These are phyloP conservation scores for Sclerotinia minor DNA, from an alignment of 2,329 filamentous ascomycete genomes.

Conservation along the genomic window DNA sequence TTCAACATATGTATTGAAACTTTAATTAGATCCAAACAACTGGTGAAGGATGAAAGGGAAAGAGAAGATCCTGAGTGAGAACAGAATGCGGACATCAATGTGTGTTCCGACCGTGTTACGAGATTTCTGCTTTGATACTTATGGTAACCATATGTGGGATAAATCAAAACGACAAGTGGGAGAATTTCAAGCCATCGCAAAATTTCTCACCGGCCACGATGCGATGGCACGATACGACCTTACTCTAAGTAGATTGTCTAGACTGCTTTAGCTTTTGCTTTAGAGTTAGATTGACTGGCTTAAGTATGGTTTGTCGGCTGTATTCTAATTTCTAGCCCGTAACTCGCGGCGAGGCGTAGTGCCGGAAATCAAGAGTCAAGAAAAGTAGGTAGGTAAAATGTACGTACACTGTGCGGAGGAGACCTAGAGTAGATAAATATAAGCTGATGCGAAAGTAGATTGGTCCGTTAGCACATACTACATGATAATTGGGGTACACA, in stretches of 20 bases:
- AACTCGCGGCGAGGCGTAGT: not conserved
- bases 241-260: not conserved
- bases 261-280: not conserved
- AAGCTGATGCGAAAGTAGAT: constrained; percentile 1
- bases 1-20: not conserved
- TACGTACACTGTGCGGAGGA: not conserved
- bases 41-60: not conserved
- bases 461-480: not conserved
- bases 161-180: constrained; percentile 9
- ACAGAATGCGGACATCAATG: not conserved
- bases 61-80: not conserved
- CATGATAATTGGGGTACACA: too few species aligned
- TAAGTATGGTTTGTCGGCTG: not conserved
- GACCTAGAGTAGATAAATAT: not conserved
- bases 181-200: not conserved
- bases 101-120: not conserved
- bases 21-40: not conserved
- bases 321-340: not conserved
- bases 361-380: not conserved
- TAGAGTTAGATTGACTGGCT: not conserved
- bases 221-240: not conserved
- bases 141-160: constrained; percentile 5
- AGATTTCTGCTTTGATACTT: not conserved
- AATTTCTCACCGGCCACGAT: not conserved
- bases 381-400: too few species aligned